Base-by-base conservation (phyloP, 306 rosid genomes). In the Nissolia schottii region DNA sequence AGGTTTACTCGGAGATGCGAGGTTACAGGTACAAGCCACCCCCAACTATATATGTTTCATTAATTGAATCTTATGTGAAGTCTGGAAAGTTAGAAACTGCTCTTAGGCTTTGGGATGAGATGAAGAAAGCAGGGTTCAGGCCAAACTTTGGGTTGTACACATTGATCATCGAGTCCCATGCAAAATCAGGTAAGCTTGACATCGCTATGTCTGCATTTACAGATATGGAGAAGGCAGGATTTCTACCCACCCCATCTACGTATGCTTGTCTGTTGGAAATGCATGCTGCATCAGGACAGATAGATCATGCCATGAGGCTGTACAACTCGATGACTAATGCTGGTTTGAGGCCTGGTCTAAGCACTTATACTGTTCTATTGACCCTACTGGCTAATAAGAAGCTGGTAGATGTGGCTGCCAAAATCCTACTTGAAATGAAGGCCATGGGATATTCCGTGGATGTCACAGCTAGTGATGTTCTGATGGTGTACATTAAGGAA, bases 181-280 rank as follows among this genome's bases (percentile, higher is more conserved):
- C 97, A 10, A 91, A 91, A 86, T 91, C 94, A 5, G 98, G 97
- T 77, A 91, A 87, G 81, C 97, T 91, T 70, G 98, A 93, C 53
- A 73, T 85, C 71, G 96, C 98, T 40, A 86, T 93, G 89, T 87
- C 96, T 73, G 58, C 90, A 34, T 93, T 91, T 83, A 77, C 80
- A 1, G 98, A 93, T 63, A 93, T 93, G 98, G 98, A 93, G 84
- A 93, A 89, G 82, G 96, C 93, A 24, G 98, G 98, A 60, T 93
- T 93, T 87, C 86, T 93, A 46, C 96, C 98, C 22, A 91, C 96
- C 23, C 96, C 96, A 15, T 93, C 98, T 9, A 93, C 96, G 0
- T 93, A 89, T 77, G 84, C 90, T 31, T 91, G 96, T 81, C 94
- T 93, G 57, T 79, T 93, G 81, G 98, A 91, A 85, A 91, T 91